phyloP scores from a whole-genome alignment of 2,329 filamentous ascomycete genomes.

The Zymoseptoria passerinii region DNA sequence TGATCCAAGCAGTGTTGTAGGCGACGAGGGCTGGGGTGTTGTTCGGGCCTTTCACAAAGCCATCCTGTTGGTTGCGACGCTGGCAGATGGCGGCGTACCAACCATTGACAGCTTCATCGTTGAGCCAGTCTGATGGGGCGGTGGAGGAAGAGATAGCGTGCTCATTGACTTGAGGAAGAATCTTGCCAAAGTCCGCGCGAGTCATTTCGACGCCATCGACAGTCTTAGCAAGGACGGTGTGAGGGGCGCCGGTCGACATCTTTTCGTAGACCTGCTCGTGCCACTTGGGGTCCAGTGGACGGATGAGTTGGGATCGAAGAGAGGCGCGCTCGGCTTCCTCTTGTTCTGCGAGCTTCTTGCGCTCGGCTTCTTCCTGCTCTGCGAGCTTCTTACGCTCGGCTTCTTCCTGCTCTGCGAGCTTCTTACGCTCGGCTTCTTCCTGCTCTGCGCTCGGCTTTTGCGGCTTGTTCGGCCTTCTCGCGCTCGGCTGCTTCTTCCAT shows the following conservation, averaged over 20 bases:
- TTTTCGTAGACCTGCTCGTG: conserved; percentile 30
- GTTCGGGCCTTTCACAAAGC: conserved; percentile 42
- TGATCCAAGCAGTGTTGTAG: conserved; percentile 60
- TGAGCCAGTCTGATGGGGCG: conserved; percentile 52
- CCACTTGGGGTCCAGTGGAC: conserved; percentile 34
- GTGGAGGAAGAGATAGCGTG: background rate
- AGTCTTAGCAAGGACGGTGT: conserved; percentile 24
- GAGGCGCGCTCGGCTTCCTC: conserved; percentile 5
- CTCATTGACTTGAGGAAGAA: conserved; percentile 39
- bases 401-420: conserved; percentile 7
- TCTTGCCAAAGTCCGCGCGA: conserved; percentile 54
- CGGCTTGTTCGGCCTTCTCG: conserved; percentile 1
- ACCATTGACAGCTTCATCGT: conserved; percentile 67
- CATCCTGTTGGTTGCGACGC: conserved; percentile 47
- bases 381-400: conserved; percentile 1
- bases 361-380: conserved; percentile 7
- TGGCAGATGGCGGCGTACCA: conserved; percentile 53
- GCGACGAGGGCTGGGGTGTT: conserved; percentile 51
- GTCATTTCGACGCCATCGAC: conserved; percentile 38
- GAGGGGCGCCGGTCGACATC: conserved; percentile 19
- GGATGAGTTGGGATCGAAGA: conserved; percentile 13
- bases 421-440: conserved; percentile 8
- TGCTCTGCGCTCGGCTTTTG: conserved; percentile 5
- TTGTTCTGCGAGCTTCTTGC: conserved; percentile 1
- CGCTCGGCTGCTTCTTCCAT: conserved; percentile 2